A percentile compares a stretch with the other conserved stretches of the same genome.
These are phyloP conservation scores for Pythium volutum DNA, from an alignment of 352 stramenopile genomes.

Conservation along the genomic window DNA sequence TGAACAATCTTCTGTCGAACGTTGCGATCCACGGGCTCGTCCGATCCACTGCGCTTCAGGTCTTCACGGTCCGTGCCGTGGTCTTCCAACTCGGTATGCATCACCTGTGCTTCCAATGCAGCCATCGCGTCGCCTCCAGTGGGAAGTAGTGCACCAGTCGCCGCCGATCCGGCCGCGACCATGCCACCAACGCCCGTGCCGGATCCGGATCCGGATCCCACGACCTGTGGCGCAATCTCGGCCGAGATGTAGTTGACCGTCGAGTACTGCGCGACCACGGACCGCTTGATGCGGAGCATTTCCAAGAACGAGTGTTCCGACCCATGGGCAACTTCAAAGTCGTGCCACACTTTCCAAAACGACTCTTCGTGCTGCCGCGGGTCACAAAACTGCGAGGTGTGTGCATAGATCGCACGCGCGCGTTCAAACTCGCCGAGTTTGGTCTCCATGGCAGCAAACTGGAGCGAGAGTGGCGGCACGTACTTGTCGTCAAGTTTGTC, in stretches of 20 bases:
- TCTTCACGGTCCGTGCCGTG: conserved; percentile 14
- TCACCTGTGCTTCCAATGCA: conserved; percentile 76
- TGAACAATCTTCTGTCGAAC: conserved; percentile 79
- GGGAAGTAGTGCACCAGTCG: conserved; percentile 25
- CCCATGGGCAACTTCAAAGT: conserved; percentile 95
- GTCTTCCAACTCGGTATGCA: conserved; percentile 23
- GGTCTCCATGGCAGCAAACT: conserved; percentile 96
- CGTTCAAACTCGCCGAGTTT: conserved; percentile 97
- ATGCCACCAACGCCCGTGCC: conserved; percentile 40
- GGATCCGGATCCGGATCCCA: conserved; percentile 2
- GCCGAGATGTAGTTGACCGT: conserved; percentile 97
- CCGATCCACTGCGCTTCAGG: conserved; percentile 64
- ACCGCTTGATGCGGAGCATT: conserved; percentile 98
- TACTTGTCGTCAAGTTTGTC: conserved; percentile 90
- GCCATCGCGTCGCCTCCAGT: conserved; percentile 82
- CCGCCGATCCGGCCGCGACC: conserved; percentile 45
- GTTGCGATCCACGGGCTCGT: conserved; percentile 63
- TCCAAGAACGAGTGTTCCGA: conserved; percentile 98
- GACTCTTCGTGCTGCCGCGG: conserved; percentile 89
- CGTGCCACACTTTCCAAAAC: conserved; percentile 97
- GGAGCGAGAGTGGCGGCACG: conserved; percentile 91
- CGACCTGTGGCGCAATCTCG: conserved; percentile 66
- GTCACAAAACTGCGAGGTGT: conserved; percentile 97
- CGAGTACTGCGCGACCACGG: conserved; percentile 95
- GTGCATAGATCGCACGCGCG: conserved; percentile 93